Evolutionary conservation across 164 flowering plant species (phyloP), one percentile per base, ranked within the genome.

Genomic region (Liriodendron chinense): DNA sequence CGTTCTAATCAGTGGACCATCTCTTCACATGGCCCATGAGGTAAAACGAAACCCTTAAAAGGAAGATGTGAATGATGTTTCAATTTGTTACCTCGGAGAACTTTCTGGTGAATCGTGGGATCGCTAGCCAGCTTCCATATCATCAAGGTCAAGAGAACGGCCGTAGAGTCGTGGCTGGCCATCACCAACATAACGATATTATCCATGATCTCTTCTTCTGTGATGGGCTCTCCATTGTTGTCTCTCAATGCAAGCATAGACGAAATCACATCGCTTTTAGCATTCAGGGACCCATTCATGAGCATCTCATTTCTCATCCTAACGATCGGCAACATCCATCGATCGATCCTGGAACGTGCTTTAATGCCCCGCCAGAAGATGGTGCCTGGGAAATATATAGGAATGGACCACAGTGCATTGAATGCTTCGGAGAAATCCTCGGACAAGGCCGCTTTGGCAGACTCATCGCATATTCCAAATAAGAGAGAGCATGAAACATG

Each of bases 301-400:
- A 76, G 34, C 48, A 72, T 43, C 28, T 76, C 72, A 68, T 22
- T 80, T 56, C 48, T 70, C 72, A 48, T 74, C 47, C 26, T 24
- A 3, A 80, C 65, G 43, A 80, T 73, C 4, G 79, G 79, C 59
- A n/a, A 8, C 14, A 74, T 12, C 28, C 18, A 71, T 16, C 23
- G 26, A n/a, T 73, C 65, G 10, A 80, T 74, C 74, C 77, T 76
- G 20, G 48, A 8, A 7, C 79, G 73, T 1, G 82, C 82, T 56
- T 28, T 24, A 16, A 76, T 23, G 1, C 71, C 79, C 57, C 28
- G 13, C 9, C 68, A 24, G 43, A 69, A 80, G 7, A 10, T 34
- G 25, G 78, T 75, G 24, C 82, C 82, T 6, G 78, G 78, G 10
- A 79, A 49, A 47, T 76, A 65, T 18, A 77, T 65, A 6, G 82